Conservation (phyloP, 2,329 filamentous ascomycete species). For the Elsinoe ampelina region DNA sequence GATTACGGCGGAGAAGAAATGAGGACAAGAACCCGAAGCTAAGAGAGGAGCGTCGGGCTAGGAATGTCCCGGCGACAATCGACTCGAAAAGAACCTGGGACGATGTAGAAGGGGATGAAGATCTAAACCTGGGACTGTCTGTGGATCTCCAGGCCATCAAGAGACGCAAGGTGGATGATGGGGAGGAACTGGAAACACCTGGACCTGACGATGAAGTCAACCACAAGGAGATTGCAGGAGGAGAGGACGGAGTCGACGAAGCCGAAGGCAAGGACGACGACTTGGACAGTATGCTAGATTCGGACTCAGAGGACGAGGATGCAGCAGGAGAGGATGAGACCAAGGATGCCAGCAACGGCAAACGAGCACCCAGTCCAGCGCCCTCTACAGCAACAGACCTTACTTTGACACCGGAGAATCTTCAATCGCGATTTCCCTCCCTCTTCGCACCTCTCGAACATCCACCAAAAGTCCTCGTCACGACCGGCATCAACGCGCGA, state of each 20-base stretch:
- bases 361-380: conserved; percentile 42
- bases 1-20: conserved; percentile 71
- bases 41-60: conserved; percentile 60
- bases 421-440: conserved; percentile 51
- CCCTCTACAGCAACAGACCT: conserved; percentile 51
- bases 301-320: conserved; percentile 42
- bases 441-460: conserved; percentile 48
- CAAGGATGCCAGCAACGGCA: conserved; percentile 16
- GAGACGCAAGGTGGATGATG: conserved; percentile 31
- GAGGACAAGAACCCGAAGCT: conserved; percentile 76
- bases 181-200: conserved; percentile 26
- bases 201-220: conserved; percentile 34
- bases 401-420: conserved; percentile 50
- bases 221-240: conserved; percentile 34
- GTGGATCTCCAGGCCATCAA: conserved; percentile 40
- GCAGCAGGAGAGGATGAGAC: conserved; percentile 36
- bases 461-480: conserved; percentile 79
- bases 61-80: conserved; percentile 71
- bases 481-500: conserved; percentile 79
- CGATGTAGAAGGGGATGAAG: conserved; percentile 34
- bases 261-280: conserved; percentile 46
- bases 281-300: conserved; percentile 72
- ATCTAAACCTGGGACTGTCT: conserved; percentile 31
- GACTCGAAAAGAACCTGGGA: conserved; percentile 90
- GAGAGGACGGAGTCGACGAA: conserved; percentile 23